Conservation (phyloP, 1,139 yeast genomes). For the Taphrina populina region DNA sequence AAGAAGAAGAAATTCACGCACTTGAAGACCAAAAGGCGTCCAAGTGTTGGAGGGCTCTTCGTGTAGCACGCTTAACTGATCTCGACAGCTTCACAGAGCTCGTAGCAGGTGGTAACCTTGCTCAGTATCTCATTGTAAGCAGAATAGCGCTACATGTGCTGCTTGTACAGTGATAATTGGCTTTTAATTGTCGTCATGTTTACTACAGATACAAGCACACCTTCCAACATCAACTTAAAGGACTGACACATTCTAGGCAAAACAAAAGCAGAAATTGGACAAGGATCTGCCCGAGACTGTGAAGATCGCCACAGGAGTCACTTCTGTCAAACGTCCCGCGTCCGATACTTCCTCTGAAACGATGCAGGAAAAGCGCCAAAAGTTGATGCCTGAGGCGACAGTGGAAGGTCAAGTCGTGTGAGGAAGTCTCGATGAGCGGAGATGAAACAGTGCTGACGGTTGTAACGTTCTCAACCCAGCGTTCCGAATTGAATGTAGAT, state of each 20-base stretch:
- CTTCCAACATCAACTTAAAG: neutral
- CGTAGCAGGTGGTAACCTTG: slow-evolving; percentile 22
- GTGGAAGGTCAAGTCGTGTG: neutral
- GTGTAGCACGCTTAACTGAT: slow-evolving; percentile 8
- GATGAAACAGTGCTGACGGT: no score
- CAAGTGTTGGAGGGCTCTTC: slow-evolving; percentile 23
- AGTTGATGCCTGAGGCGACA: slow-evolving; percentile 1
- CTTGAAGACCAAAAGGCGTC: slow-evolving; percentile 20
- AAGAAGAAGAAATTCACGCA: slow-evolving; percentile 1
- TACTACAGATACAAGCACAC: neutral
- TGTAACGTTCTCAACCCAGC: no score
- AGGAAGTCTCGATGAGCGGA: neutral
- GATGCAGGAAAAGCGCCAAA: slow-evolving; percentile 9
- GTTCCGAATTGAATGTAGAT: no score
- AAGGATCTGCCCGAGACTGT: no score
- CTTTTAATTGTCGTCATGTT: no score
- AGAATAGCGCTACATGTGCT: no score
- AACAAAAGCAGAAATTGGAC: no score
- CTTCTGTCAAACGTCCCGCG: slow-evolving; percentile 2
- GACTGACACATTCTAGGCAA: no score
- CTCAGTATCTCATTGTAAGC: slow-evolving; percentile 8
- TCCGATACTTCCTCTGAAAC: neutral
- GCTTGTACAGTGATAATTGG: no score
- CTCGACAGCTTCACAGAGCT: slow-evolving; percentile 6
- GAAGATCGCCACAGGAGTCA: no score